Conservation (phyloP, 2,329 filamentous ascomycete genomes). For the Monosporascus sp. region DNA sequence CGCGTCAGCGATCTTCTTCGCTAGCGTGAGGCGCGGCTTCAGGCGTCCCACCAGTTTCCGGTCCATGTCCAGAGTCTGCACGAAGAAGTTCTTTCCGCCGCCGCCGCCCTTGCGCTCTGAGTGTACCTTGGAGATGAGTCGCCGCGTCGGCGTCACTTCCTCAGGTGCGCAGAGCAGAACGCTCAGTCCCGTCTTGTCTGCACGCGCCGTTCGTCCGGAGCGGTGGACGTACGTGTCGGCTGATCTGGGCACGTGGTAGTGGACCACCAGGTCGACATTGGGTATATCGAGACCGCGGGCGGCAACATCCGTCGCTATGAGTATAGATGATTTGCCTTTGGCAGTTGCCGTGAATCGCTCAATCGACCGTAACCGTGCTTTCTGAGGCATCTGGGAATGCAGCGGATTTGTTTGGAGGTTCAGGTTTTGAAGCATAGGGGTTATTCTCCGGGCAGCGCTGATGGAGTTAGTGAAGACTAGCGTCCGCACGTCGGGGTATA, state of each 20-base stretch:
- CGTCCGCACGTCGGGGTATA: slow-evolving; percentile 75
- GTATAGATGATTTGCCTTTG: slow-evolving; percentile 53
- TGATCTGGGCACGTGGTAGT: slow-evolving; percentile 89
- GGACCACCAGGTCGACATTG: slow-evolving; percentile 80
- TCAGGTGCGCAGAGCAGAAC: slow-evolving; percentile 88
- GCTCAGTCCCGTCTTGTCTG: slow-evolving; percentile 69
- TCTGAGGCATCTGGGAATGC: slow-evolving; percentile 94
- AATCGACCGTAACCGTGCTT: slow-evolving; percentile 85
- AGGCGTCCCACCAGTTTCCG: slow-evolving; percentile 70
- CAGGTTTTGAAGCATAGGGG: slow-evolving; percentile 78
- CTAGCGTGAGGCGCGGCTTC: slow-evolving; percentile 69
- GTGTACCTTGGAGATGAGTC: slow-evolving; percentile 86
- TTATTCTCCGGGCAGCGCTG: slow-evolving; percentile 79
- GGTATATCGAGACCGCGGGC: slow-evolving; percentile 92
- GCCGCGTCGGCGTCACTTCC: slow-evolving; percentile 77
- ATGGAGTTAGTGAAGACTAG: slow-evolving; percentile 97
- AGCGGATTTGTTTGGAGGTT: slow-evolving; percentile 70
- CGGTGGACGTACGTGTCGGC: slow-evolving; percentile 95
- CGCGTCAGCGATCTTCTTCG: slow-evolving; percentile 84
- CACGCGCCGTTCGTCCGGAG: slow-evolving; percentile 89
- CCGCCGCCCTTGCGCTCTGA: slow-evolving; percentile 42
- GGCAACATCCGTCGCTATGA: slow-evolving; percentile 90
- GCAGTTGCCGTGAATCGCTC: slow-evolving; percentile 75
- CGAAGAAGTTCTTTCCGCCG: slow-evolving; percentile 54
- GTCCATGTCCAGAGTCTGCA: slow-evolving; percentile 79